Evolutionary conservation across 192 early-diverging fungal species (phyloP).

Genomic region (Podila epicladia): DNA sequence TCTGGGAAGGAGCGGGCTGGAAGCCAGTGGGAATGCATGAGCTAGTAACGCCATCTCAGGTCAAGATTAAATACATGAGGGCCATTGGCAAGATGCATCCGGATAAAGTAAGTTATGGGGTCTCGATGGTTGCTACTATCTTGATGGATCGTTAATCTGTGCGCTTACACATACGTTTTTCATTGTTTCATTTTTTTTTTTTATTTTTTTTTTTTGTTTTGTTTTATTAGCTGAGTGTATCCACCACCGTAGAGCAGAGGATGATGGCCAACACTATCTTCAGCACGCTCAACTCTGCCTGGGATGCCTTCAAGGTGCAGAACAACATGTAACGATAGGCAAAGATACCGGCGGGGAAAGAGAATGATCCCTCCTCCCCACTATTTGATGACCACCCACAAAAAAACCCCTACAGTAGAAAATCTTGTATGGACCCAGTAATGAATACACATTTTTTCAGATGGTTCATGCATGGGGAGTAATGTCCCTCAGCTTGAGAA

Average conservation of each 20-base stretch:
- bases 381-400: too few species aligned
- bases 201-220: neutral
- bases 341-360: neutral
- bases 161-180: too few species aligned
- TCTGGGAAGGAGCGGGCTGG: constrained; percentile 84
- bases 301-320: constrained; percentile 92
- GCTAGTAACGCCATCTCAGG: constrained; percentile 84
- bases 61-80: constrained; percentile 93
- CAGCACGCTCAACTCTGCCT: constrained; percentile 89
- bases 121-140: neutral
- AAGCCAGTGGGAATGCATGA: constrained; percentile 83
- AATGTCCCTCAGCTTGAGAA: too few species aligned
- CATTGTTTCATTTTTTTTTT: too few species aligned
- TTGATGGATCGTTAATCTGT: neutral
- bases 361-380: too few species aligned
- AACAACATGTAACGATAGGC: constrained; percentile 67
- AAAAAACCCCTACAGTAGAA: too few species aligned
- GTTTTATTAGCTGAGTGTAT: constrained; percentile 51
- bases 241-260: constrained; percentile 79
- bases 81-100: constrained; percentile 95
- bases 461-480: too few species aligned
- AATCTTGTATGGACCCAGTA: too few species aligned
- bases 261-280: constrained; percentile 93
- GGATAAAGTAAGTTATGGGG: constrained; percentile 76
- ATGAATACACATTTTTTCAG: too few species aligned